Percentiles rank a stretch among this genome's conserved stretches.
phyloP scores from a whole-genome alignment of 2,329 filamentous ascomycete species.

The Aspergillus brunneoviolaceus region DNA sequence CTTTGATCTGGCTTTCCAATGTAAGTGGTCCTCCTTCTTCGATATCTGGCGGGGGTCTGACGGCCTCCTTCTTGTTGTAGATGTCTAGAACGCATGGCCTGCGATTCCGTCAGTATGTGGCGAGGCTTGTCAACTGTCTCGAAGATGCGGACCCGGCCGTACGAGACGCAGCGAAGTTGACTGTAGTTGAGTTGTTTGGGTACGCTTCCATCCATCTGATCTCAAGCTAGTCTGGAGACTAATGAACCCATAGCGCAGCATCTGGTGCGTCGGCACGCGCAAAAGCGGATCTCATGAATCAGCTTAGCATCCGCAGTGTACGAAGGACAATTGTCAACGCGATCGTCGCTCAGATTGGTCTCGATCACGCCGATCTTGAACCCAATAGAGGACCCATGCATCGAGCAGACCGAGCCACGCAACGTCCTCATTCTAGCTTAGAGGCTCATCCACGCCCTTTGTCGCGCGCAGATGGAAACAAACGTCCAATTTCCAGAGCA shows the following conservation, averaged over 20 bases:
- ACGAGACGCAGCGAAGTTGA: conserved; percentile 76
- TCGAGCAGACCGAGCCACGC: conserved; percentile 22
- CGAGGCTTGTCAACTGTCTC: conserved; percentile 76
- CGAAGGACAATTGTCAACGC: conserved; percentile 80
- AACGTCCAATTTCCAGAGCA: neutral
- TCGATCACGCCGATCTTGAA: conserved; percentile 31
- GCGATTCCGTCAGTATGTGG: conserved; percentile 80
- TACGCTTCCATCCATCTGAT: conserved; percentile 39
- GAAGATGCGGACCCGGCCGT: conserved; percentile 89
- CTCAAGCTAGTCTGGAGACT: neutral
- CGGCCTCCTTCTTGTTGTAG: conserved; percentile 38
- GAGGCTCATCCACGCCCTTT: conserved; percentile 14
- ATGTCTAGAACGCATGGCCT: conserved; percentile 80
- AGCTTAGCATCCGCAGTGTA: conserved; percentile 80
- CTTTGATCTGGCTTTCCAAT: conserved; percentile 81
- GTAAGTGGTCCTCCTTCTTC: conserved; percentile 45
- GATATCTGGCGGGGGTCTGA: conserved; percentile 11
- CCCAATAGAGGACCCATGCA: neutral
- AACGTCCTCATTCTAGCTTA: conserved; percentile 22
- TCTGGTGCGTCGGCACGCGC: conserved; percentile 74
- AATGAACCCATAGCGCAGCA: conserved; percentile 34
- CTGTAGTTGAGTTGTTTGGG: conserved; percentile 84
- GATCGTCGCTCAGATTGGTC: conserved; percentile 72
- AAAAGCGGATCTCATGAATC: conserved; percentile 84
- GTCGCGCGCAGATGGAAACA: conserved; percentile 12